Evolutionary conservation across 2,329 filamentous ascomycete genomes (phyloP).

Genomic region (Lecanoromycetidae sp.): DNA sequence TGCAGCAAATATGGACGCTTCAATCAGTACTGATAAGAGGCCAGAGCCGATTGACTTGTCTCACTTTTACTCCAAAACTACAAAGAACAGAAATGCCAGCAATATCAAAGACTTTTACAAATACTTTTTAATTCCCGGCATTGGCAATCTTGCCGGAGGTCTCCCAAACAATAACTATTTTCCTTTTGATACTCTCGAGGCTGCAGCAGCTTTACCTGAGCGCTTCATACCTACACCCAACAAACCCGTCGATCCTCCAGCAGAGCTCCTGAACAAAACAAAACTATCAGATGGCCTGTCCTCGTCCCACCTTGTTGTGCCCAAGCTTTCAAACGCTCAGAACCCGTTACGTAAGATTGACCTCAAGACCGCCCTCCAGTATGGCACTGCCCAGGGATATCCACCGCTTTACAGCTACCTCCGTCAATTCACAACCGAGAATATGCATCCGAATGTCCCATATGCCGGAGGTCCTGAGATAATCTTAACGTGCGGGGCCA

Average conservation of each 20-base stretch:
- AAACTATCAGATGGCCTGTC: slow-evolving; percentile 26
- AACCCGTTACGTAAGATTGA: slow-evolving; percentile 63
- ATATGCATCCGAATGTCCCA: slow-evolving; percentile 69
- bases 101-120: slow-evolving; percentile 74
- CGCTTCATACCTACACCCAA: slow-evolving; percentile 63
- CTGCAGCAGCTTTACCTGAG: slow-evolving; percentile 60
- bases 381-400: slow-evolving; percentile 72
- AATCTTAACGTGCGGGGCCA: slow-evolving; percentile 67
- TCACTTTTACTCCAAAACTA: slow-evolving; percentile 63
- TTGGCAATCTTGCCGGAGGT: slow-evolving; percentile 51
- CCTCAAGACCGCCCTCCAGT: slow-evolving; percentile 70
- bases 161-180: slow-evolving; percentile 73
- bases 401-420: slow-evolving; percentile 67
- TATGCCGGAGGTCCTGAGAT: slow-evolving; percentile 67
- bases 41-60: slow-evolving; percentile 56
- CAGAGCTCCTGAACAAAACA: slow-evolving; percentile 27
- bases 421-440: slow-evolving; percentile 61
- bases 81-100: slow-evolving; percentile 52
- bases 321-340: slow-evolving; percentile 48
- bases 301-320: slow-evolving; percentile 54
- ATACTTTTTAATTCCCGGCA: slow-evolving; percentile 57
- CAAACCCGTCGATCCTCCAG: slow-evolving; percentile 39
- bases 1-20: neutral
- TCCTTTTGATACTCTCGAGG: slow-evolving; percentile 82
- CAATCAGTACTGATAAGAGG: neutral